Percentiles rank a stretch among this genome's conserved stretches.
Evolutionary conservation across 106 monocot species (phyloP).

Genomic region (Platanthera zijinensis): DNA sequence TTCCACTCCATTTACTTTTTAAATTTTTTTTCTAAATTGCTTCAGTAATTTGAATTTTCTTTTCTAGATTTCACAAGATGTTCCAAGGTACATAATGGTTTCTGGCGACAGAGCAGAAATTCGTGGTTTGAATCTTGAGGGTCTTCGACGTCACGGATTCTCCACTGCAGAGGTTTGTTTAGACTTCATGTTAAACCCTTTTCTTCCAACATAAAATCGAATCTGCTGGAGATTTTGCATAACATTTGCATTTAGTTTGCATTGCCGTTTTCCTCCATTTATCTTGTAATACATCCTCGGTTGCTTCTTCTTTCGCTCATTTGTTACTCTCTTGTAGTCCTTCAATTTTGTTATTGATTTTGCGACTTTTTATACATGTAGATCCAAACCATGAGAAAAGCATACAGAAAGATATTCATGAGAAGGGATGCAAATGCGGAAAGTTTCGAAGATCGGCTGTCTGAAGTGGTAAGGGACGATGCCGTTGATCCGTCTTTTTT

Average conservation of each 20-base stretch:
- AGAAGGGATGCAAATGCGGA: conserved; percentile 9
- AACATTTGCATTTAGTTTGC: neutral
- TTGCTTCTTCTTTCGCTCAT: neutral
- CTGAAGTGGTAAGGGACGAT: conserved; percentile 52
- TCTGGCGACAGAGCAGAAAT: conserved; percentile 89
- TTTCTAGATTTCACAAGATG: conserved; percentile 77
- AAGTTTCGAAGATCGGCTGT: conserved; percentile 52
- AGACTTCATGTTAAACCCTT: neutral
- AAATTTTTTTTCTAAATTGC: neutral
- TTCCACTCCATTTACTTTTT: neutral
- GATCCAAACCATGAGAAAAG: conserved; percentile 61
- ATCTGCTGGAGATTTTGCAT: neutral
- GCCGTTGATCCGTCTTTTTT: neutral
- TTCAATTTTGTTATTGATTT: neutral
- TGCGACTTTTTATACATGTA: conserved; percentile 1
- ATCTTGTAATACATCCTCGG: neutral
- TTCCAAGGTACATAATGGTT: conserved; percentile 90
- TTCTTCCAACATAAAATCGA: neutral
- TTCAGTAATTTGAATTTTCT: neutral
- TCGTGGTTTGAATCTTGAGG: conserved; percentile 82
- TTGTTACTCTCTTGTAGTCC: neutral
- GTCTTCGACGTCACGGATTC: conserved; percentile 40
- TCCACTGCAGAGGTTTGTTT: conserved; percentile 47
- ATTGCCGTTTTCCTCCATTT: neutral
- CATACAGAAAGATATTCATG: conserved; percentile 71